Base-by-base conservation (phyloP, 148 eudicot genomes). In the Heliosperma pusillum region DNA sequence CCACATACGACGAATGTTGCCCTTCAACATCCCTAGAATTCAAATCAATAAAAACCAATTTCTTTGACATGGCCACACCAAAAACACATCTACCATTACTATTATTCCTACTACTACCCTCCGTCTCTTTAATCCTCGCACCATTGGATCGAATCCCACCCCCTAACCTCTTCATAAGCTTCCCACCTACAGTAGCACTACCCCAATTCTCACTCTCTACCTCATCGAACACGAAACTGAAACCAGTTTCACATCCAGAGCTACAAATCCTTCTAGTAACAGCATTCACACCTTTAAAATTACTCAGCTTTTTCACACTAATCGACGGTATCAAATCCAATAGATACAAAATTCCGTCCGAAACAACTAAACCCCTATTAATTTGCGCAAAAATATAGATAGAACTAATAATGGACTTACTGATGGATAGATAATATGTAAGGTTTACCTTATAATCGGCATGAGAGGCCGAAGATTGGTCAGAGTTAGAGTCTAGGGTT, bases 41-140 rank as follows among this genome's bases (percentile, higher is more conserved):
- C 67, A 90, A 76, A 82, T 89, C 92, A 27, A 91, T 79, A 58
- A 95, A 71, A 22, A 89, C 76, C 83, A 95, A 58, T 70, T 84
- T 90, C 70, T 76, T 92, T 74, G 88, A 87, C 5, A 67, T 61
- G 72, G 88, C 97, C 72, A 89, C 79, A 1, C 85, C 92, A 40
- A 91, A 88, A 59, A 85, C 77, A 22, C 81, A 84, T 9, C 61
- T 63, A 77, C 71, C 82, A 76, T 68, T 83, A 56, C 64, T 81
- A 77, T 59, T 84, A 63, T 5, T 24, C 4, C 26, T 84, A 60
- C 69, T 78, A 12, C 42, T 27, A 77, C 73, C 81, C 44, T 76
- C 88, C 9, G 74, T 22, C 16, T 85, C 92, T 69, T 79, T 83
- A 17, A 60, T 73, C 73, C 71, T 85, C 36, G 50, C 69, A 15